Evolutionary conservation across 1,284 basidiomycete genomes (phyloP).

Genomic region (Ustilago vetiveriae): DNA sequence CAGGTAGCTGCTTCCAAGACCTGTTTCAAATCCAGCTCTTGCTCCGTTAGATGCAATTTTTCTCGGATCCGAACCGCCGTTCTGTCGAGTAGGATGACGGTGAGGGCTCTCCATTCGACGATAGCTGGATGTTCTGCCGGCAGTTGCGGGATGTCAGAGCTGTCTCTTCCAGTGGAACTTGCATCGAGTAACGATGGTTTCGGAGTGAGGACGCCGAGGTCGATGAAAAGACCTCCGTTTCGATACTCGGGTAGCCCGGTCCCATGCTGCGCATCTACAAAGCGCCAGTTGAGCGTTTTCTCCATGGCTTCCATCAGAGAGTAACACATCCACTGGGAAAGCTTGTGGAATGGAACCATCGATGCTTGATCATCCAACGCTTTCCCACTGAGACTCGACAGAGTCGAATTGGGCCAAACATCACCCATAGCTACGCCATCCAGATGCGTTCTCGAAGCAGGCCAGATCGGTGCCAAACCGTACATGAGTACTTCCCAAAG

Average conservation of each 20-base stretch:
- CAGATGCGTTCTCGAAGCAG: constrained; percentile 75
- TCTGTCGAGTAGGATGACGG: constrained; percentile 79
- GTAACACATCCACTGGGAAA: constrained; percentile 78
- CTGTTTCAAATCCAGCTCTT: constrained; percentile 79
- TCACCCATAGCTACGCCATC: constrained; percentile 80
- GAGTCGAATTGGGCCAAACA: constrained; percentile 76
- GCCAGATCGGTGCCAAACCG: constrained; percentile 88
- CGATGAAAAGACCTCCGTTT: constrained; percentile 78
- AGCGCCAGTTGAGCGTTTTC: constrained; percentile 76
- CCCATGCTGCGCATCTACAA: constrained; percentile 78
- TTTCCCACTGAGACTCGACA: constrained; percentile 2
- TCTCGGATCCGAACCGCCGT: constrained; percentile 33
- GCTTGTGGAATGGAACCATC: constrained; percentile 92
- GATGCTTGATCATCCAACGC: constrained; percentile 40
- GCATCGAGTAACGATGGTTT: constrained; percentile 67
- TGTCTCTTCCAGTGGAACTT: constrained; percentile 70
- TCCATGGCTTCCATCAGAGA: constrained; percentile 55
- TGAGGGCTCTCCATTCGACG: constrained; percentile 94
- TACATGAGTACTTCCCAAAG: constrained; percentile 86
- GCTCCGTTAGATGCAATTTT: constrained; percentile 64
- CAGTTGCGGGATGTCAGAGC: constrained; percentile 65
- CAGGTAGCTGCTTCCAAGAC: constrained; percentile 92
- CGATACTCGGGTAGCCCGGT: constrained; percentile 69
- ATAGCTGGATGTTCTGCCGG: constrained; percentile 85
- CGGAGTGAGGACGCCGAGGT: constrained; percentile 72